Percentiles rank a stretch among this genome's conserved stretches.
phyloP scores from a whole-genome alignment of 75 land plant species.

The Cupressus sempervirens region DNA sequence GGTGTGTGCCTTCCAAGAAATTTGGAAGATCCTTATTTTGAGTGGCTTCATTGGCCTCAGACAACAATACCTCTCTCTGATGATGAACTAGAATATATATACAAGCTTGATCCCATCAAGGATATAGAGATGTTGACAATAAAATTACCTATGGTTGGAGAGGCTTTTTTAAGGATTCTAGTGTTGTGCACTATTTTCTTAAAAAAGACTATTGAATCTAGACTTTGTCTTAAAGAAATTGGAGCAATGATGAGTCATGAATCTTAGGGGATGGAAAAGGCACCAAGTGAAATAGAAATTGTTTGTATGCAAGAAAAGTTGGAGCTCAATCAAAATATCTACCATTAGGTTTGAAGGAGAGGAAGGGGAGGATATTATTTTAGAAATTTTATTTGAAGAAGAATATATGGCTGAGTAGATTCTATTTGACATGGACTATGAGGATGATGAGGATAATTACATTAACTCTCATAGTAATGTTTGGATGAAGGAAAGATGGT shows the following conservation, averaged over 20 bases:
- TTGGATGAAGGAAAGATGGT: not conserved
- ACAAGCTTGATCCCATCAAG: constrained; percentile 42
- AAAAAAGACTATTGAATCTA: constrained; percentile 58
- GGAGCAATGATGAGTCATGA: constrained; percentile 86
- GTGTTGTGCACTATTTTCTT: constrained; percentile 66
- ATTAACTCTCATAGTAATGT: not conserved
- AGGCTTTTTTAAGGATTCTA: constrained; percentile 68
- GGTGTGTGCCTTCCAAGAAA: constrained; percentile 79
- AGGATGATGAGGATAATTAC: constrained; percentile 15
- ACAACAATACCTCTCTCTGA: constrained; percentile 80
- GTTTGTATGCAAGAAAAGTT: constrained; percentile 51
- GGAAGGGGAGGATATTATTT: constrained; percentile 13
- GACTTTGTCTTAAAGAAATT: constrained; percentile 69
- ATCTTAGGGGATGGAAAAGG: constrained; percentile 61
- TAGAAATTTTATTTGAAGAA: constrained; percentile 10
- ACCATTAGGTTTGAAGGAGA: constrained; percentile 12
- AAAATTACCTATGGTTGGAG: constrained; percentile 73
- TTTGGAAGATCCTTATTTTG: constrained; percentile 71
- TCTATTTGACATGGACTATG: constrained; percentile 47
- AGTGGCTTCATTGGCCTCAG: constrained; percentile 90
- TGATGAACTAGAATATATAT: constrained; percentile 70
- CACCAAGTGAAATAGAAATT: constrained; percentile 67
- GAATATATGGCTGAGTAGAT: constrained; percentile 12
- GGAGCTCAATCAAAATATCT: constrained; percentile 28
- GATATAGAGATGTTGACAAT: constrained; percentile 49